These are phyloP conservation scores for Microascus cirrosus DNA, from an alignment of 2,329 filamentous ascomycete species.

Conservation along the genomic window DNA sequence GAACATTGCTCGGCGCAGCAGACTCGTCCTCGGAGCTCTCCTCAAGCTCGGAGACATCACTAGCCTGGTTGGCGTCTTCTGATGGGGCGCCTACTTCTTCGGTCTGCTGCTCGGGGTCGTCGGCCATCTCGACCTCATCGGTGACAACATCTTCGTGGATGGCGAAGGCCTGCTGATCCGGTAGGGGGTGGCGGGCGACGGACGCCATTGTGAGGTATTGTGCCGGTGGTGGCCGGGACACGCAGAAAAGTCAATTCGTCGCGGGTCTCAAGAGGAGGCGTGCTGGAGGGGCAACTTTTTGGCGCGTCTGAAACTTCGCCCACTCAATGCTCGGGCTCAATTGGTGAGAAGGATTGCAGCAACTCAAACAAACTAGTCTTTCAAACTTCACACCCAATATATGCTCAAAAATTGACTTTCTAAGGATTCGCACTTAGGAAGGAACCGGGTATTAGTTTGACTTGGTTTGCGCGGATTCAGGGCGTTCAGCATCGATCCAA, in stretches of 20 bases:
- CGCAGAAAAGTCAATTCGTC: neutral
- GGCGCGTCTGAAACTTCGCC: neutral
- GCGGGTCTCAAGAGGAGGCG: neutral
- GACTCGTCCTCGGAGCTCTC: constrained; percentile 49
- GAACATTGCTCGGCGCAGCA: constrained; percentile 54
- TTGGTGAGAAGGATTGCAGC: neutral
- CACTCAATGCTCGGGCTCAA: neutral
- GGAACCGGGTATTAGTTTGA: neutral
- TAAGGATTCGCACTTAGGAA: neutral
- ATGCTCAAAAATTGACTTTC: neutral
- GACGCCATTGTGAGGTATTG: neutral
- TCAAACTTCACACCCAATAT: too few relatives aligned
- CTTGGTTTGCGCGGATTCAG: neutral
- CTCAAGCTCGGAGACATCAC: constrained; percentile 23
- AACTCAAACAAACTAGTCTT: too few relatives aligned
- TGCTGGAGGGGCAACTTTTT: neutral
- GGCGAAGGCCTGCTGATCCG: constrained; percentile 26
- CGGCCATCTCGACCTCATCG: constrained; percentile 34
- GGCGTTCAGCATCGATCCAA: neutral
- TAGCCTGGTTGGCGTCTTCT: constrained; percentile 23
- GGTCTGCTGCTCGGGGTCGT: constrained; percentile 15
- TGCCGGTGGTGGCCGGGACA: neutral
- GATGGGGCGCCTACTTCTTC: constrained; percentile 18
- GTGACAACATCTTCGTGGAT: constrained; percentile 40
- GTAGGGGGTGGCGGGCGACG: neutral